These are phyloP conservation scores for Hordeum pubiflorum DNA, from an alignment of 202 grass and related monocot genomes.

Conservation along the genomic window DNA sequence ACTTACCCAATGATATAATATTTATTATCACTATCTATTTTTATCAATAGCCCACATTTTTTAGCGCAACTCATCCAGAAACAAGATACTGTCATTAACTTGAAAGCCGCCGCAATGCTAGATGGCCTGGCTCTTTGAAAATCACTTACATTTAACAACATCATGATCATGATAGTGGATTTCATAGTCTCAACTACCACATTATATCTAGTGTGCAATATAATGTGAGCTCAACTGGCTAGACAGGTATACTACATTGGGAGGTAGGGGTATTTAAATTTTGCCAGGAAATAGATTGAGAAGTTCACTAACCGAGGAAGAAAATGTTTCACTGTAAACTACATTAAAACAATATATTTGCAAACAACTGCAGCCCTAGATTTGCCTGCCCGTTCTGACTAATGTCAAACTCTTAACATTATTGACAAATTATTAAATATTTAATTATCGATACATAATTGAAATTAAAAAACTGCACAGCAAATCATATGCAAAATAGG, in stretches of 20 bases:
- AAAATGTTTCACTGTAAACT: neutral
- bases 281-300: neutral
- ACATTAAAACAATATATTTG: constrained; percentile 16
- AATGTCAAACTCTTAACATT: neutral
- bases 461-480: neutral
- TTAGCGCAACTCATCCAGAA: neutral
- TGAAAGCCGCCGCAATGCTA: neutral
- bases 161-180: neutral
- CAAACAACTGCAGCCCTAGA: neutral
- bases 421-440: neutral
- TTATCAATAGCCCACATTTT: constrained; percentile 7
- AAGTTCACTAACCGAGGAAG: neutral
- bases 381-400: neutral
- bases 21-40: neutral
- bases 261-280: neutral
- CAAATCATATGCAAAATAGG: constrained; percentile 4
- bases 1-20: neutral
- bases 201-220: neutral
- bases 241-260: neutral
- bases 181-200: neutral
- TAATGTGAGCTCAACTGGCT: constrained; percentile 9
- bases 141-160: neutral
- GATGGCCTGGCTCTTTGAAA: neutral
- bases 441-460: neutral
- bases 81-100: constrained; percentile 1